Percentiles rank a stretch among this genome's conserved stretches.
These are phyloP conservation scores for Neurospora sublineolata DNA, from an alignment of 495 filamentous ascomycete species.

Conservation along the genomic window DNA sequence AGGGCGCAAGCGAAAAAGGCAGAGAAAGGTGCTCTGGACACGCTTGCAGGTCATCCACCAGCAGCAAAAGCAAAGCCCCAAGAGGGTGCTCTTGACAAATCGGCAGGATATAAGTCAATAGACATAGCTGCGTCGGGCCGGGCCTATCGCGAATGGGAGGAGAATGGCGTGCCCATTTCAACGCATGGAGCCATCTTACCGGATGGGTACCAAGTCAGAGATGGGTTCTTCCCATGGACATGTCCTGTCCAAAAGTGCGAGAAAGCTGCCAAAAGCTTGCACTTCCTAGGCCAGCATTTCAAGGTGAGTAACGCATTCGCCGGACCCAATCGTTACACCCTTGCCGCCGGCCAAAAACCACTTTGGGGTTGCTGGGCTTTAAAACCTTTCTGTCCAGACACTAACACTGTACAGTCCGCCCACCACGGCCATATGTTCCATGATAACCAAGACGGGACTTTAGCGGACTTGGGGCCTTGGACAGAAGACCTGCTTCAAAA, in stretches of 20 bases:
- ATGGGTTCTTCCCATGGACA: constrained; percentile 8
- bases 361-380: neutral
- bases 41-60: neutral
- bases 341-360: neutral
- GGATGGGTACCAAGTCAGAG: constrained; percentile 8
- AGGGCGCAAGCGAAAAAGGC: neutral
- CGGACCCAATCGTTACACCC: neutral
- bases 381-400: neutral
- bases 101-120: constrained; percentile 5
- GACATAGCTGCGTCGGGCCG: constrained; percentile 14
- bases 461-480: constrained; percentile 13
- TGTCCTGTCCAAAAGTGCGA: constrained; percentile 14
- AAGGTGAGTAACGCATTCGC: constrained; percentile 1
- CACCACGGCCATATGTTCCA: constrained; percentile 19
- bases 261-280: neutral
- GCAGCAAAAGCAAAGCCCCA: neutral
- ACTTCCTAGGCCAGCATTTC: constrained; percentile 12
- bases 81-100: neutral
- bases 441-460: constrained; percentile 28
- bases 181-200: constrained; percentile 13
- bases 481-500: constrained; percentile 4
- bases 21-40: neutral
- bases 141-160: constrained; percentile 12
- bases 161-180: neutral
- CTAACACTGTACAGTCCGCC: constrained; percentile 1